Evolutionary conservation across 371 early-diverging fungal species (phyloP).

Genomic region (Syncephalastrum racemosum): DNA sequence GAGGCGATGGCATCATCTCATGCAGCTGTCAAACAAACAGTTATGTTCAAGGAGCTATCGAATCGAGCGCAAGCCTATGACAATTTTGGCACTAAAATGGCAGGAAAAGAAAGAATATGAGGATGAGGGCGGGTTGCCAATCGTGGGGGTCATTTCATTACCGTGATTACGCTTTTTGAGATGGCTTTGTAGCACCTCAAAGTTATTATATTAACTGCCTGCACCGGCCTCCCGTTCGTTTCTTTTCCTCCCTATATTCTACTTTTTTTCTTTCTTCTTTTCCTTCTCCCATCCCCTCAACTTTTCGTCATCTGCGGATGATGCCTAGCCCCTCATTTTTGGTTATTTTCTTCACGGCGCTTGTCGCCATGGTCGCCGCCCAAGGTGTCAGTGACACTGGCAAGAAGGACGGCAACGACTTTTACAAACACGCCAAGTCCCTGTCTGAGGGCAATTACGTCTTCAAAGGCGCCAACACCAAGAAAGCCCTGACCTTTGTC

Average conservation of each 20-base stretch:
- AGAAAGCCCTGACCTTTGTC: conserved; percentile 19
- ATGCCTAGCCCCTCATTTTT: conserved; percentile 15
- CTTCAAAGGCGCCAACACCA: conserved; percentile 16
- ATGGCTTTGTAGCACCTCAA: conserved; percentile 7
- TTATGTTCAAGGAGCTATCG: too few relatives aligned
- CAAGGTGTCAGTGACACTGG: conserved; percentile 32
- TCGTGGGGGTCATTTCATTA: conserved; percentile 3
- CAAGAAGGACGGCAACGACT: conserved; percentile 27
- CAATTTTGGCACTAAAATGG: too few relatives aligned
- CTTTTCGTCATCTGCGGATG: conserved; percentile 3
- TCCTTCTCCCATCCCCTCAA: conserved; percentile 7
- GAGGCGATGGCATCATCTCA: too few relatives aligned
- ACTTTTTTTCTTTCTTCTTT: conserved; percentile 6
- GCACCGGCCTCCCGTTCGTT: conserved; percentile 2
- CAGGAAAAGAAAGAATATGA: conserved; percentile 1
- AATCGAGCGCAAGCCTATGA: too few relatives aligned
- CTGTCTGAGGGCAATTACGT: conserved; percentile 18
- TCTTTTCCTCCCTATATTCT: conserved; percentile 7
- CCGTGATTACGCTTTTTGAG: conserved; percentile 7
- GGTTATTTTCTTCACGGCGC: conserved; percentile 1
- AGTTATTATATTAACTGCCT: conserved; percentile 3
- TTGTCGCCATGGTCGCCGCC: conserved; percentile 14
- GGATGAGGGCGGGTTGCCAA: background rate
- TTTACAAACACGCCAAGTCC: conserved; percentile 19
- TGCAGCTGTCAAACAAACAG: too few relatives aligned